Base-by-base conservation (phyloP, 1,284 basidiomycete genomes). In the Cerrena zonata region DNA sequence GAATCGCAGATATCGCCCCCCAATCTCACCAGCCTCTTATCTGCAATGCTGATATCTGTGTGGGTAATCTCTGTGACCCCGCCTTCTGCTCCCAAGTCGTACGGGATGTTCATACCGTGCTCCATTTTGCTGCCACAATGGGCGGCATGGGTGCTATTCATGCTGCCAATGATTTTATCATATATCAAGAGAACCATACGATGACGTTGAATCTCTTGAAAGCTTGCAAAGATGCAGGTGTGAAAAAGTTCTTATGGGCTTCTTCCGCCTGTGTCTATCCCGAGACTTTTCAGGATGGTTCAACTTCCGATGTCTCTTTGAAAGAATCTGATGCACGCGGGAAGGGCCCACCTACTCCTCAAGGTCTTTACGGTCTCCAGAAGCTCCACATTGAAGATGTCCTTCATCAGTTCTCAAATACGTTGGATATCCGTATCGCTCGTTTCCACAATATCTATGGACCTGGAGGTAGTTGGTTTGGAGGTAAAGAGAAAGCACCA, bases 201-300 rank as follows among this genome's bases (percentile, higher is more conserved):
- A 82, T 82, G 70, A 77, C 74, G 0, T 47, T 67, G 5, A 78
- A 79, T 51, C 47, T 82, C 25, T 57, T 82, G 23, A 42, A 58
- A 3, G 75, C 76, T 0, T 69, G 68, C 38, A 49, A 67, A 24
- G 56, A 60, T 11, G 68, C 68, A 10, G 67, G 68, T 7, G 74
- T 79, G 5, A 58, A 66, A 42, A 57, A 58, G 11, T 77, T 83
- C 58, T 67, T 82, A 56, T 80, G 71, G 48, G 79, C 80, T 0
- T 82, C 80, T 2, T 81, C 79, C 0, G 80, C 78, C 0, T 81
- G 80, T 52, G 74, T 81, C 11, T 82, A 82, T 58, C 79, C 78
- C 0, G 67, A 70, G 18, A 51, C 56, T 10, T 61, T 76, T n/a
- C 79, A 81, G 54, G 54, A 45, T 4, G 38, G 56, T 19, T 57